phyloP scores from a whole-genome alignment of 2,329 filamentous ascomycete genomes.

The Penicillium corylophilum region DNA sequence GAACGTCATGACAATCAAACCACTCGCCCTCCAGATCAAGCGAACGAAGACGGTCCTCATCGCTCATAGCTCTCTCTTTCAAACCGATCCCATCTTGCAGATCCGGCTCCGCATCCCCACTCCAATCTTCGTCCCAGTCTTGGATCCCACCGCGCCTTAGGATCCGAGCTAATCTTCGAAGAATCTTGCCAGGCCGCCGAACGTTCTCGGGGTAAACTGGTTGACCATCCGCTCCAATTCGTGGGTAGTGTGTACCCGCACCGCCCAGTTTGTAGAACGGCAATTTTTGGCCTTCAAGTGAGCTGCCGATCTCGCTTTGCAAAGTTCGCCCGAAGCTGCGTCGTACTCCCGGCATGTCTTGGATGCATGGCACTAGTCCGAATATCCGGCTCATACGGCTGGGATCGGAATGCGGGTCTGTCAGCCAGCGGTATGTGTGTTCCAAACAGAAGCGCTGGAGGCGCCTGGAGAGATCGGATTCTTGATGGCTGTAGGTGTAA shows the following conservation, averaged over 20 bases:
- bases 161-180: conserved; percentile 22
- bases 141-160: conserved; percentile 19
- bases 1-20: conserved; percentile 74
- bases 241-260: conserved; percentile 64
- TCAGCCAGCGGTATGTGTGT: conserved; percentile 59
- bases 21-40: conserved; percentile 71
- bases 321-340: conserved; percentile 15
- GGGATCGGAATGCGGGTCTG: conserved; percentile 23
- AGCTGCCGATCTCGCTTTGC: conserved; percentile 19
- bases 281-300: conserved; percentile 21
- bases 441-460: conserved; percentile 68
- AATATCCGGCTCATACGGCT: conserved; percentile 22
- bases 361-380: conserved; percentile 27
- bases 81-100: background rate
- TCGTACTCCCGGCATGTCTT: conserved; percentile 19
- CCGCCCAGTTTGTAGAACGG: conserved; percentile 54
- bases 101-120: conserved; percentile 15
- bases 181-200: conserved; percentile 23
- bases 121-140: conserved; percentile 28
- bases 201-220: conserved; percentile 34
- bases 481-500: conserved; percentile 62
- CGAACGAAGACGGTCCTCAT: conserved; percentile 39
- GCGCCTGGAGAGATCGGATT: conserved; percentile 69
- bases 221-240: conserved; percentile 38
- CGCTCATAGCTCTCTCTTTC: conserved; percentile 14